A percentile compares a stretch with the other conserved stretches of the same genome.
phyloP scores from a whole-genome alignment of 1,139 yeast species.

The Hyphopichia wangnamkhiaoensis region DNA sequence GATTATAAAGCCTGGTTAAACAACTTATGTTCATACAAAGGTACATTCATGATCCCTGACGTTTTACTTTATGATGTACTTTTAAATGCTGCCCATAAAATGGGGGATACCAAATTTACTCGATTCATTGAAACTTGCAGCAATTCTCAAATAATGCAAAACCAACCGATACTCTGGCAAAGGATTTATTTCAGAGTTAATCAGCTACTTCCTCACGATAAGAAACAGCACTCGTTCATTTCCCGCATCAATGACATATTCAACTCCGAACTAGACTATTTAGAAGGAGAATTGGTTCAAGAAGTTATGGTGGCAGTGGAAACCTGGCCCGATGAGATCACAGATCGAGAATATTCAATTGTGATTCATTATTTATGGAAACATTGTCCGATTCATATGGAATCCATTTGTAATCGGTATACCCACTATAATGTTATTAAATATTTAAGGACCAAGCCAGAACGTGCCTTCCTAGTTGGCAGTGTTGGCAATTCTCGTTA shows the following conservation, averaged over 20 bases:
- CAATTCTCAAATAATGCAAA: constrained; percentile 2
- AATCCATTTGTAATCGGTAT: constrained; percentile 1
- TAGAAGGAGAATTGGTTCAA: not conserved
- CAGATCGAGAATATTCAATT: not conserved
- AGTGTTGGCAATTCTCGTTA: not conserved
- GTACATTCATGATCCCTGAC: constrained; percentile 2
- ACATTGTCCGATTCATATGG: constrained; percentile 1
- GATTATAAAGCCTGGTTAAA: constrained; percentile 1
- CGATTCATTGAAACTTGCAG: constrained; percentile 2
- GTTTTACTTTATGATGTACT: constrained; percentile 2
- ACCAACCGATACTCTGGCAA: constrained; percentile 1
- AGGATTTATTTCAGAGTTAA: not conserved
- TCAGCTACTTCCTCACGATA: constrained; percentile 1
- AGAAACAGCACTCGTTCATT: not conserved
- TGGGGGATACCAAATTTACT: not conserved
- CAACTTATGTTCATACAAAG: constrained; percentile 1
- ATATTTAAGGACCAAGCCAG: constrained; percentile 1
- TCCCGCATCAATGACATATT: not conserved
- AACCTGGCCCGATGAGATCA: constrained; percentile 1
- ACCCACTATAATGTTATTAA: not conserved
- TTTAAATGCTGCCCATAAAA: not conserved
- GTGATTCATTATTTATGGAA: constrained; percentile 1
- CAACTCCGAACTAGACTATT: not conserved
- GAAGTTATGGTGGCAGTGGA: constrained; percentile 2
- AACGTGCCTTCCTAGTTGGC: constrained; percentile 1